Conservation (phyloP, 2,329 filamentous ascomycete genomes). For the Phialocephala subalpina region DNA sequence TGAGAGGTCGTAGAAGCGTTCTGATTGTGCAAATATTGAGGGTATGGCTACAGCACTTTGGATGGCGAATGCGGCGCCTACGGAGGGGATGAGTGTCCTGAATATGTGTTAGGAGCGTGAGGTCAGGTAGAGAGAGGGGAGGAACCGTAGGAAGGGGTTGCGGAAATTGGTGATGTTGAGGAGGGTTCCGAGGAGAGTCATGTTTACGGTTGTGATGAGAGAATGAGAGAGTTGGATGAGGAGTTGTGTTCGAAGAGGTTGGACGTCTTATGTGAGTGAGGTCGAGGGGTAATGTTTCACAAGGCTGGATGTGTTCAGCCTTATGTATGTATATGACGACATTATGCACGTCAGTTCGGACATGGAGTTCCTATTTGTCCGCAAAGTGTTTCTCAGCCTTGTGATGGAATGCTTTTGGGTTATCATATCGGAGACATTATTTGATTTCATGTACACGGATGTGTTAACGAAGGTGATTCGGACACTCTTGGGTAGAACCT, state of each 20-base stretch:
- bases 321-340: constrained; percentile 23
- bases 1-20: constrained; percentile 74
- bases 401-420: neutral
- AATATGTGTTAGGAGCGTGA: neutral
- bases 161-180: constrained; percentile 68
- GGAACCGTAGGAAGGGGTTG: constrained; percentile 62
- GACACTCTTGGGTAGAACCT: neutral
- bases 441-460: neutral
- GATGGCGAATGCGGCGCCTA: constrained; percentile 68
- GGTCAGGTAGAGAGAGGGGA: neutral
- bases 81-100: constrained; percentile 64
- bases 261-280: neutral
- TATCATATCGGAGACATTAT: neutral
- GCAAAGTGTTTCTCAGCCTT: constrained; percentile 13
- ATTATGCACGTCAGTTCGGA: constrained; percentile 20
- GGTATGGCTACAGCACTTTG: constrained; percentile 70
- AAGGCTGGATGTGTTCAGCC: constrained; percentile 18
- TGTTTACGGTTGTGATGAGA: constrained; percentile 21
- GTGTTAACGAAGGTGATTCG: neutral
- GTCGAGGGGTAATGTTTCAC: constrained; percentile 7
- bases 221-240: neutral
- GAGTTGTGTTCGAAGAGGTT: neutral
- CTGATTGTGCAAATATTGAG: constrained; percentile 65
- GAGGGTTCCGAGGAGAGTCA: constrained; percentile 52
- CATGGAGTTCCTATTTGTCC: constrained; percentile 14